Evolutionary conservation across 73 alveolate genomes (phyloP), one percentile per base, ranked within the genome.

Genomic region (Paramecium sonneborni): DNA sequence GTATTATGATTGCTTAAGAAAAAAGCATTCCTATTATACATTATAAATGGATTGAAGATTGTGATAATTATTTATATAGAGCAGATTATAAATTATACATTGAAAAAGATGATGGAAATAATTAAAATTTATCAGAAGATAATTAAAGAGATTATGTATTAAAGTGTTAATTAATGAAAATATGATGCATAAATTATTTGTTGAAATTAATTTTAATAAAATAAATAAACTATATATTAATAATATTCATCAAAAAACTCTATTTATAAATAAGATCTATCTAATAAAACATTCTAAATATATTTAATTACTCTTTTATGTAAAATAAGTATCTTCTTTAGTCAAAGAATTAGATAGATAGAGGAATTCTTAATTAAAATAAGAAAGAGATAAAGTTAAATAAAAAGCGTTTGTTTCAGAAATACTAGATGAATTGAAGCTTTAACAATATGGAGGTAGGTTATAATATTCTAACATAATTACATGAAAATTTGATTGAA

Each of bases 11-110:
- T 41, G 90, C 90, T 2, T 30, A 30, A 21, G 90, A 79, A 7
- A 79, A 79, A 18, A 24, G 5, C 11, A 44, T 79, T 41, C 90
- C 90, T 7, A 39, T 79, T 24, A n/a, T 79, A 21, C 90, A 79
- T 46, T 79, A 79, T 79, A 79, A 79, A 23, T 79, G 90, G 90
- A 43, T 79, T 20, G 90, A 79, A 23, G 90, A 79, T 79, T 79
- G 90, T 9, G 90, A 79, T 43, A 79, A 39, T 24, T 44, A 79
- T 79, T 14, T 79, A 39, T 20, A 23, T 39, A 3, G 43, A 39
- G 44, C 55, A 37, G 90, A 79, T 79, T 79, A 43, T 18, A 38
- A 34, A 26, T 11, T 24, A 11, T 79, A 79, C 41, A 41, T 46
- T 41, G 90, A 79, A 24, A 30, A 21, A 10, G 74, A 79, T 6